Conservation (phyloP, 306 rosid species). For the apple (Malus domestica) region ASM211411v1 NC_041791.1:4121501-4122000, state of each 20-base stretch:
- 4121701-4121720: conserved; percentile 79
- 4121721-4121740: conserved; percentile 82
- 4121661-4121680: conserved; percentile 83
- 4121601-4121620: conserved; percentile 66
- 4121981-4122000: conserved; percentile 79
- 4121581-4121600: conserved; percentile 64
- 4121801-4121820: conserved; percentile 88
- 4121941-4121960: conserved; percentile 81
- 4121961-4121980: conserved; percentile 77
- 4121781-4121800: conserved; percentile 96
- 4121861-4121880: conserved; percentile 69
- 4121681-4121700: conserved; percentile 85
- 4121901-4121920: conserved; percentile 35
- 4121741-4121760: conserved; percentile 86
- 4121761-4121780: conserved; percentile 87
- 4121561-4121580: conserved; percentile 95
- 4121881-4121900: conserved; percentile 67
- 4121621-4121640: conserved; percentile 92
- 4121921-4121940: conserved; percentile 50
- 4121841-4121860: conserved; percentile 66
- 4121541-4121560: conserved; percentile 93
- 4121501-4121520: conserved; percentile 87
- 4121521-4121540: conserved; percentile 62
- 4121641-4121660: conserved; percentile 66
- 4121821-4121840: conserved; percentile 84